Conservation (phyloP, 2,329 filamentous ascomycete species). For the Davidsoniella australis region DNA sequence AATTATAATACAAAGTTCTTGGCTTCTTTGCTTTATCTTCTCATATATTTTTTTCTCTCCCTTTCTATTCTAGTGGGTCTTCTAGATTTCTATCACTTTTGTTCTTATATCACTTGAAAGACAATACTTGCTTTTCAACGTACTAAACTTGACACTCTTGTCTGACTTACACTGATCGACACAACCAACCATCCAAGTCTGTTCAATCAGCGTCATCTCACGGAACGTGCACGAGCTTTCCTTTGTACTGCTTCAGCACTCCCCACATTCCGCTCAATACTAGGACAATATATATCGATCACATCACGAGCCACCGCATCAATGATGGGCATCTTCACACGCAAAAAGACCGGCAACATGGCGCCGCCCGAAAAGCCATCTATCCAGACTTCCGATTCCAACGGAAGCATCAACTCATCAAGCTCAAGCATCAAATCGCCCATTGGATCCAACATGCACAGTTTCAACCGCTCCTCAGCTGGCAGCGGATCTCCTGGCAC, state of each 20-base stretch:
- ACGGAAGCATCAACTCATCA: slow-evolving; percentile 34
- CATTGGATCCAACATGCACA: slow-evolving; percentile 20
- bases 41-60: too few species aligned
- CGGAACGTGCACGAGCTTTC: not conserved
- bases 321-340: slow-evolving; percentile 13
- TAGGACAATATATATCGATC: not conserved
- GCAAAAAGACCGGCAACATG: slow-evolving; percentile 9
- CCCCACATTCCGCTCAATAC: not conserved
- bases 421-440: slow-evolving; percentile 30
- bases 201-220: too few species aligned
- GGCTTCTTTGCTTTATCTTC: too few species aligned
- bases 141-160: too few species aligned
- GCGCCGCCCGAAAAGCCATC: slow-evolving; percentile 17
- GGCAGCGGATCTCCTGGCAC: slow-evolving; percentile 30
- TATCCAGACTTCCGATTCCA: slow-evolving; percentile 29
- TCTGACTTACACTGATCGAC: too few species aligned
- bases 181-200: too few species aligned
- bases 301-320: slow-evolving; percentile 18
- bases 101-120: too few species aligned
- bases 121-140: too few species aligned
- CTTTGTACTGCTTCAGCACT: not conserved
- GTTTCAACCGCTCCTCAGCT: slow-evolving; percentile 33
- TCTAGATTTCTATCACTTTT: too few species aligned
- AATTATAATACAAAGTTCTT: too few species aligned
- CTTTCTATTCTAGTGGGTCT: too few species aligned